phyloP scores from a whole-genome alignment of 1,284 basidiomycete genomes.

The Apiotrichum montevideense region DNA sequence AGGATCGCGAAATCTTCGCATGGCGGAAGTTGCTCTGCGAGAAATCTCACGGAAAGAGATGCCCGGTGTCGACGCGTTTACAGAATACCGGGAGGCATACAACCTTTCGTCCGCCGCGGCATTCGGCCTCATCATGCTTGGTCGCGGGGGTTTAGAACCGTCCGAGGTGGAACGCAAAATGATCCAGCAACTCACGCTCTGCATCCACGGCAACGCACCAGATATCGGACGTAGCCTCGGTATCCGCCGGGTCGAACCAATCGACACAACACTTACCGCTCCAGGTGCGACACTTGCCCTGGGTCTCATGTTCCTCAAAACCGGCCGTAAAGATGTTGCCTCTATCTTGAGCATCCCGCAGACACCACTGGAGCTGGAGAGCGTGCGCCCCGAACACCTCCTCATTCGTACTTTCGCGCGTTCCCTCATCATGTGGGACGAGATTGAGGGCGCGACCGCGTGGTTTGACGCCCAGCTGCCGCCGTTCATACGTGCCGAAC shows the following conservation, averaged over 20 bases:
- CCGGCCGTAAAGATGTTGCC: conserved; percentile 74
- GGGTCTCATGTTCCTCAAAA: conserved; percentile 86
- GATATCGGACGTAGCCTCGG: conserved; percentile 9
- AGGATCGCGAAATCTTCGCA: conserved; percentile 76
- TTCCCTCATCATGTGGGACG: conserved; percentile 81
- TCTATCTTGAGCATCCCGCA: conserved; percentile 77
- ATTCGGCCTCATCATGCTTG: conserved; percentile 94
- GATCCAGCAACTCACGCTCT: conserved; percentile 59
- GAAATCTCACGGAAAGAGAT: conserved; percentile 76
- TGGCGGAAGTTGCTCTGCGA: conserved; percentile 82
- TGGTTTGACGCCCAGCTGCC: conserved; percentile 80
- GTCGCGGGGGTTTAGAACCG: conserved; percentile 60
- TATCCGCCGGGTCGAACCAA: conserved; percentile 29
- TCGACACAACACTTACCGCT: conserved; percentile 80
- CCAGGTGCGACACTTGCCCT: conserved; percentile 85
- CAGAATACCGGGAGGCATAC: conserved; percentile 84
- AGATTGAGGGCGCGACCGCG: conserved; percentile 61
- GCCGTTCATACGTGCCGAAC: conserved; percentile 58
- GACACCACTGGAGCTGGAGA: conserved; percentile 68
- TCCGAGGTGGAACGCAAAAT: conserved; percentile 61
- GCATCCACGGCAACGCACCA: conserved; percentile 62
- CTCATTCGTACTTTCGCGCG: conserved; percentile 72
- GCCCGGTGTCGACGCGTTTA: conserved; percentile 69
- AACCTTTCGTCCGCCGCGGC: conserved; percentile 80
- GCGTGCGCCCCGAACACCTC: conserved; percentile 80